These are phyloP conservation scores for Aspergillus texensis DNA, from an alignment of 2,329 filamentous ascomycete species.

Conservation along the genomic window DNA sequence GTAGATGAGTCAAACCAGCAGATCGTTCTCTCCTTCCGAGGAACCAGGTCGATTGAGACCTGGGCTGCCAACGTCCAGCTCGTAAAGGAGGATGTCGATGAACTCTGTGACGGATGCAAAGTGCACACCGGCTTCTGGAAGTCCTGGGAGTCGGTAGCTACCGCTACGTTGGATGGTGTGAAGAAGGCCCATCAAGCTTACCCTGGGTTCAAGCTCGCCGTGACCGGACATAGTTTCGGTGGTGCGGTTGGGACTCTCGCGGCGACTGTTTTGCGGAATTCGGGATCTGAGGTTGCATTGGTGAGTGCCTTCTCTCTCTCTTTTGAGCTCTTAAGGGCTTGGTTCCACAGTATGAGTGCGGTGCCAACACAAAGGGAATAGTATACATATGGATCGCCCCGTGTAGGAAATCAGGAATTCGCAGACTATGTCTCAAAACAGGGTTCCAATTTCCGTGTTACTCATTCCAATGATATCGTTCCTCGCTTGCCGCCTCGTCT, in stretches of 20 bases:
- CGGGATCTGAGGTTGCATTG: conserved; percentile 45
- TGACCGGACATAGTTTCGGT: conserved; percentile 56
- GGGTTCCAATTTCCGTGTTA: conserved; percentile 39
- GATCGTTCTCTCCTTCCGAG: conserved; percentile 41
- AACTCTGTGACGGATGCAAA: conserved; percentile 48
- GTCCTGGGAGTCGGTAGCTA: conserved; percentile 46
- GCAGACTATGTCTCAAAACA: conserved; percentile 43
- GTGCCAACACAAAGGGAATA: conserved; percentile 20
- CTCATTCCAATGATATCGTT: conserved; percentile 42
- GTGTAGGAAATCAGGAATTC: conserved; percentile 43
- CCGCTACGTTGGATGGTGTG: conserved; percentile 43
- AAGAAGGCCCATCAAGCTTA: conserved; percentile 31
- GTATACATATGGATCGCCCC: conserved; percentile 49
- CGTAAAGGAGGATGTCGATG: conserved; percentile 29
- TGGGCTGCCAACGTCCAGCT: conserved; percentile 40
- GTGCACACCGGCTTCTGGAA: conserved; percentile 52
- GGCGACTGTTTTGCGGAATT: conserved; percentile 48
- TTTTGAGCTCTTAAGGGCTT: neutral
- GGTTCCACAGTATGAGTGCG: neutral
- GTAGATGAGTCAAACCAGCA: conserved; percentile 47
- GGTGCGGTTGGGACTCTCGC: conserved; percentile 54
- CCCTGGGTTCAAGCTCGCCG: conserved; percentile 47
- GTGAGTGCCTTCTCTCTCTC: conserved; percentile 34
- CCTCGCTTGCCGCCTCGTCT: conserved; percentile 40
- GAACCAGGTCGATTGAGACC: conserved; percentile 32